These are phyloP conservation scores for Auriscalpium orientale DNA, from an alignment of 768 basidiomycete genomes.

Conservation along the genomic window DNA sequence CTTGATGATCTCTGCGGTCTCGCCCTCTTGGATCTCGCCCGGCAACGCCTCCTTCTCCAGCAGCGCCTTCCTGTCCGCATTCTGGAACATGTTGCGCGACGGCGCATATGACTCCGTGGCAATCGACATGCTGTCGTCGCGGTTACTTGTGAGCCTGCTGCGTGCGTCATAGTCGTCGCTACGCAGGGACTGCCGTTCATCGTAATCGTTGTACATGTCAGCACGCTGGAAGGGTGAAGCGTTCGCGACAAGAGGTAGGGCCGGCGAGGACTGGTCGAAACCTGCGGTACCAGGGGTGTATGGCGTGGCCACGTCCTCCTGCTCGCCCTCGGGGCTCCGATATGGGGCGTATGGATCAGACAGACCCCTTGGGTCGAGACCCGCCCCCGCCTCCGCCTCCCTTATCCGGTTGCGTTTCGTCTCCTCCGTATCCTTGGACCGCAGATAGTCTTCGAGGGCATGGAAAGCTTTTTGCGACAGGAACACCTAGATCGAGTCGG, in stretches of 20 bases:
- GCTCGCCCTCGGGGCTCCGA: conserved; percentile 41
- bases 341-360: conserved; percentile 79
- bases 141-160: conserved; percentile 68
- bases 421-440: conserved; percentile 79
- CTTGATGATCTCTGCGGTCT: conserved; percentile 81
- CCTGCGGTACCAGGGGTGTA: conserved; percentile 42
- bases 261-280: conserved; percentile 55
- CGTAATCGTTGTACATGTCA: conserved; percentile 69
- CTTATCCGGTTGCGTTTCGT: conserved; percentile 73
- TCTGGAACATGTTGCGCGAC: conserved; percentile 92
- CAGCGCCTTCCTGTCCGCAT: conserved; percentile 62
- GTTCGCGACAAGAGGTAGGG: conserved; percentile 76
- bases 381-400: conserved; percentile 68
- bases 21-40: conserved; percentile 80
- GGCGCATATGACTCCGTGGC: conserved; percentile 94
- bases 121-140: conserved; percentile 72
- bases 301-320: conserved; percentile 26
- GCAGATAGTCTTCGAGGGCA: conserved; percentile 77
- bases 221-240: conserved; percentile 78
- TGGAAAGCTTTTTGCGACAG: conserved; percentile 83
- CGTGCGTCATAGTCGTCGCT: conserved; percentile 77
- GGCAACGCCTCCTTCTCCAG: conserved; percentile 79
- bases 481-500: conserved; percentile 59
- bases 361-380: conserved; percentile 47
- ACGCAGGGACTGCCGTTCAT: conserved; percentile 64